Conservation (phyloP, 2,329 filamentous ascomycete genomes). For the Cordyceps farinosa region DNA sequence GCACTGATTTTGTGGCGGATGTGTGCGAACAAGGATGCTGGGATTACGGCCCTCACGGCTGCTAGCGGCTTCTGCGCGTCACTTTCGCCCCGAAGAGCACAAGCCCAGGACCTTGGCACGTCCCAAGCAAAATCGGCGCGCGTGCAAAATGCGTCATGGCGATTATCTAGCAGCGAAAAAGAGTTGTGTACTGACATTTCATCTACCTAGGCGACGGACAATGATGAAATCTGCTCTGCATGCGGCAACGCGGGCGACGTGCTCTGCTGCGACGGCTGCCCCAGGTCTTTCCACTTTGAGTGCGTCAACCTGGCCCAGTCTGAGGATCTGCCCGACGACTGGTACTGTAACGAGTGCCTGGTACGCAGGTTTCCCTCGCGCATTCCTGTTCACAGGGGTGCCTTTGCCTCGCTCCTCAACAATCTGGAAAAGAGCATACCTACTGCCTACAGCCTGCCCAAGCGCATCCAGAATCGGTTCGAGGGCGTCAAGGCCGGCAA, state of each 20-base stretch:
- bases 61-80: conserved; percentile 10
- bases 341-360: conserved; percentile 77
- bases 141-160: not conserved
- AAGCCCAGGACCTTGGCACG: not conserved
- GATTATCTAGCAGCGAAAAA: conserved; percentile 6
- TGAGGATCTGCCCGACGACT: conserved; percentile 66
- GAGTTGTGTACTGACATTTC: conserved; percentile 32
- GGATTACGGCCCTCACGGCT: not conserved
- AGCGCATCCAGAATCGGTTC: conserved; percentile 69
- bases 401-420: conserved; percentile 61
- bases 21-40: not conserved
- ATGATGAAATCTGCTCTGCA: conserved; percentile 85
- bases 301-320: conserved; percentile 81
- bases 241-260: conserved; percentile 82
- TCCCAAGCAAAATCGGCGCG: not conserved
- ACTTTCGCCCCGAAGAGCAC: not conserved
- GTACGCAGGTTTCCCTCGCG: conserved; percentile 46
- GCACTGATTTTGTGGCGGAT: conserved; percentile 6
- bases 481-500: conserved; percentile 72
- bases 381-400: conserved; percentile 47
- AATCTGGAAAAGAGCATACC: conserved; percentile 66
- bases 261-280: conserved; percentile 90
- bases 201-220: conserved; percentile 50
- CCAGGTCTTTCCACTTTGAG: conserved; percentile 82
- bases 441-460: conserved; percentile 69